phyloP scores from a whole-genome alignment of 2,329 filamentous ascomycete genomes.

The Aspergillus vadensis region DNA sequence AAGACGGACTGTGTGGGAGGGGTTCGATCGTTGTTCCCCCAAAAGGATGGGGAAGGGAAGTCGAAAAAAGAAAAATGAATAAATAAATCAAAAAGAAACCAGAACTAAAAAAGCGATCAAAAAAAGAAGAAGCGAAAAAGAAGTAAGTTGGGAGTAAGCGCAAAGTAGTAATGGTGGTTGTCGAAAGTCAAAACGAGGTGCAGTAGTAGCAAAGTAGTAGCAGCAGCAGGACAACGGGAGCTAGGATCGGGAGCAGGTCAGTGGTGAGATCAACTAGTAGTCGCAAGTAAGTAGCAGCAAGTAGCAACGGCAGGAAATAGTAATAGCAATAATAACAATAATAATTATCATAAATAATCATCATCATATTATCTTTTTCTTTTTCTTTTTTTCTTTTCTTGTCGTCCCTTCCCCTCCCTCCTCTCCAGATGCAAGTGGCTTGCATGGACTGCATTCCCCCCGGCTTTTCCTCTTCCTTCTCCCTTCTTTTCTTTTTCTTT shows the following conservation, averaged over 20 bases:
- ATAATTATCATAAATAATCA: too few relatives aligned
- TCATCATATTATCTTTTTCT: too few relatives aligned
- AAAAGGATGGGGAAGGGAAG: too few relatives aligned
- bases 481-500: not conserved
- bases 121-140: too few relatives aligned
- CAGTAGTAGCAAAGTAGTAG: not conserved
- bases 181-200: not conserved
- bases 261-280: not conserved
- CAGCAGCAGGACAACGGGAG: not conserved
- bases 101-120: too few relatives aligned
- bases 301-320: not conserved
- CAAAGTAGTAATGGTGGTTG: too few relatives aligned
- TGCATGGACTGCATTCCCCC: conserved; percentile 1
- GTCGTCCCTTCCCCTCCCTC: too few relatives aligned
- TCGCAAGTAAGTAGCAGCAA: not conserved
- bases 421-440: not conserved
- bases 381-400: too few relatives aligned
- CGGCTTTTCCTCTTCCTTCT: not conserved
- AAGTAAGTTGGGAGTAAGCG: too few relatives aligned
- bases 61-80: not conserved
- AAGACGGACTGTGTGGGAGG: not conserved
- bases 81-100: not conserved
- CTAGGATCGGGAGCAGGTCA: conserved; percentile 4
- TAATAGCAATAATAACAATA: too few relatives aligned
- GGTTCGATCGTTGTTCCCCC: not conserved